phyloP scores from a whole-genome alignment of 768 basidiomycete genomes.

The Boletus rubropictus region DNA sequence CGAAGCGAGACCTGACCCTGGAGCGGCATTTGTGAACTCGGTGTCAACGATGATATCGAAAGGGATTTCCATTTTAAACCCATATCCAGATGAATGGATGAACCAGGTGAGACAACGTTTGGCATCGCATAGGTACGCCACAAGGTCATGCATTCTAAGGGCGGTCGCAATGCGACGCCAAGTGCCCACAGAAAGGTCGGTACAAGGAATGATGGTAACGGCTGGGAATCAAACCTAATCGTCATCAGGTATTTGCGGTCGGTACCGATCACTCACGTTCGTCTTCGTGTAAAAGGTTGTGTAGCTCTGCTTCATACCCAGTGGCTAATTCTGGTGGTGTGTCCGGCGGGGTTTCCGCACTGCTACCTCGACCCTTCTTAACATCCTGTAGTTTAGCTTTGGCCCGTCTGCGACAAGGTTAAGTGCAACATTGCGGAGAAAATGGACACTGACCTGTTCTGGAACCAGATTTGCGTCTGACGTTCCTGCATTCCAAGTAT shows the following conservation, averaged over 20 bases:
- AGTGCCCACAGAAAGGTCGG: conserved; percentile 65
- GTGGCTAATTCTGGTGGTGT: conserved; percentile 47
- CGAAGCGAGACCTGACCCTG: conserved; percentile 53
- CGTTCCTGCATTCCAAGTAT: conserved; percentile 78
- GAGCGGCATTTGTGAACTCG: conserved; percentile 48
- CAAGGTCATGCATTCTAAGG: conserved; percentile 53
- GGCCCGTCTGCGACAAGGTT: conserved; percentile 51
- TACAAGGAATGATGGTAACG: conserved; percentile 71
- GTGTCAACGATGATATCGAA: conserved; percentile 57
- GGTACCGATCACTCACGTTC: conserved; percentile 49
- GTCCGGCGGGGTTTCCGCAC: conserved; percentile 38
- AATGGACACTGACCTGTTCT: conserved; percentile 50
- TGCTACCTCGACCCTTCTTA: conserved; percentile 39
- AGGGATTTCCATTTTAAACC: conserved; percentile 83
- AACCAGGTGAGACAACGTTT: conserved; percentile 74
- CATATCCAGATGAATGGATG: conserved; percentile 62
- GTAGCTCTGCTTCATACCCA: conserved; percentile 54
- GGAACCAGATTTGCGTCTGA: conserved; percentile 88
- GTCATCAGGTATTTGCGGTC: neutral
- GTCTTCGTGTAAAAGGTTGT: conserved; percentile 66
- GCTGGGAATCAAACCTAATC: conserved; percentile 35
- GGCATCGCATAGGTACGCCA: conserved; percentile 68
- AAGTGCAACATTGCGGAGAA: neutral
- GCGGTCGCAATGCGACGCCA: conserved; percentile 70
- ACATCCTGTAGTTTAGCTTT: conserved; percentile 72